These are phyloP conservation scores for Alternaria sp. DNA, from an alignment of 2,329 filamentous ascomycete species.

Conservation along the genomic window DNA sequence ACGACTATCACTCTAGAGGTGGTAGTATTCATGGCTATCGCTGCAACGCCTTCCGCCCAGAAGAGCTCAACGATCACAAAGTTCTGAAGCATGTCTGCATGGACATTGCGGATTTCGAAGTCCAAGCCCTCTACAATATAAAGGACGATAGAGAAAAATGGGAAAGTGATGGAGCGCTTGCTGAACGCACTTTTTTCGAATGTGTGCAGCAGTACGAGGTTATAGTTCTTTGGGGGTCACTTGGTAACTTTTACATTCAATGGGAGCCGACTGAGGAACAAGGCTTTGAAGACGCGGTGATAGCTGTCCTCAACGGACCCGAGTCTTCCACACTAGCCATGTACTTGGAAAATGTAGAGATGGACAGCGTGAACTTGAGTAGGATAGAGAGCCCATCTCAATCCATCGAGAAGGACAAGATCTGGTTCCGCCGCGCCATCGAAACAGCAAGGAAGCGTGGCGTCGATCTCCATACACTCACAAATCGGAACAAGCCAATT, in stretches of 20 bases:
- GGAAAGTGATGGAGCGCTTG: not conserved
- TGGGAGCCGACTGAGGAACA: constrained; percentile 11
- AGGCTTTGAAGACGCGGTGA: constrained; percentile 10
- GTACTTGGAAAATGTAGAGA: not conserved
- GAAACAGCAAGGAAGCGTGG: constrained; percentile 9
- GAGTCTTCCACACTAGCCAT: not conserved
- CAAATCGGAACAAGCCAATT: constrained; percentile 1
- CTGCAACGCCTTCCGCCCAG: constrained; percentile 8
- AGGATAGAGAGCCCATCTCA: not conserved
- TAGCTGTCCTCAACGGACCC: not conserved
- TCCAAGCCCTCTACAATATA: not conserved
- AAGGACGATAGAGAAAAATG: not conserved
- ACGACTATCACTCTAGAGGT: constrained; percentile 10
- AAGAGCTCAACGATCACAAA: constrained; percentile 9
- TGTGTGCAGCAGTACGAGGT: not conserved
- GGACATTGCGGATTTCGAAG: not conserved
- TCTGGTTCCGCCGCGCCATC: constrained; percentile 16
- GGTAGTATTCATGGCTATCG: not conserved
- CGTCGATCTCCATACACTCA: constrained; percentile 21
- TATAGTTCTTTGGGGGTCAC: constrained; percentile 7
- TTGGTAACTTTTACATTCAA: not conserved
- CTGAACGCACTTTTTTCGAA: not conserved
- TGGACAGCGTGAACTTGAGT: not conserved
- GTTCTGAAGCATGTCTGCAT: not conserved
- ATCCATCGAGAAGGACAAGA: not conserved